Evolutionary conservation across 2,329 filamentous ascomycete genomes (phyloP), one percentile per base, ranked within the genome.

Genomic region (Tolypocladium cylindrosporum): DNA sequence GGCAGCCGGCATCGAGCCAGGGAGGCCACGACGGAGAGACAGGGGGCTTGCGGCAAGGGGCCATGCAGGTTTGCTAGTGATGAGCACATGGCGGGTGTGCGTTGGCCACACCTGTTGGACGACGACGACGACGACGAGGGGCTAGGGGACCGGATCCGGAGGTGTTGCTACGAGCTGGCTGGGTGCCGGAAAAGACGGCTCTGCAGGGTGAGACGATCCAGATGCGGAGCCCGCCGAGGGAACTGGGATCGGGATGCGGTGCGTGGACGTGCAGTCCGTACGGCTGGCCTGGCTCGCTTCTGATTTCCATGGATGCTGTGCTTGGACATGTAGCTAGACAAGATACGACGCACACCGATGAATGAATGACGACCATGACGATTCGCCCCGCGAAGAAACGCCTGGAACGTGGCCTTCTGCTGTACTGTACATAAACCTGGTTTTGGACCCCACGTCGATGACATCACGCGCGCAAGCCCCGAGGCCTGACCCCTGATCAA

Each of bases 361-460:
- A 27, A 43, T 41, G 53, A 55, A 55, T 55, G 54, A 55, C 54
- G 40, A 37, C 41, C 34, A 48, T 42, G 54, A 55, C 40, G 53
- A 16, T 16, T 31, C 24, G 48, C 43, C 43, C 5, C 21, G 43
- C 21, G 1, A 4, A 31, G 27, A 31, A 31, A 31, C 27, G 27
- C 6, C 27, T 1, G 27, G 27, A 31, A 31, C 27, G 43, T 34
- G 48, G 48, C 48, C n/a, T 24, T 13, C 43, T 8, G n/a, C 13
- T 27, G 24, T 27, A 3, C 24, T 27, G 24, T 27, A 27, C 24
- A 27, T 27, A 4, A 34, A 31, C 27, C 48, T n/a, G 48, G 45
- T 50, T 50, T 50, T 34, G 36, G 36, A 37, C 19, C 42, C 42
- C 42, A 27, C 21, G 42, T 45, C 48, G 4, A 51, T 36, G 48